Evolutionary conservation across 73 alveolate species (phyloP), one percentile per base, ranked within the genome.

Genomic region (Paramecium sonneborni): DNA sequence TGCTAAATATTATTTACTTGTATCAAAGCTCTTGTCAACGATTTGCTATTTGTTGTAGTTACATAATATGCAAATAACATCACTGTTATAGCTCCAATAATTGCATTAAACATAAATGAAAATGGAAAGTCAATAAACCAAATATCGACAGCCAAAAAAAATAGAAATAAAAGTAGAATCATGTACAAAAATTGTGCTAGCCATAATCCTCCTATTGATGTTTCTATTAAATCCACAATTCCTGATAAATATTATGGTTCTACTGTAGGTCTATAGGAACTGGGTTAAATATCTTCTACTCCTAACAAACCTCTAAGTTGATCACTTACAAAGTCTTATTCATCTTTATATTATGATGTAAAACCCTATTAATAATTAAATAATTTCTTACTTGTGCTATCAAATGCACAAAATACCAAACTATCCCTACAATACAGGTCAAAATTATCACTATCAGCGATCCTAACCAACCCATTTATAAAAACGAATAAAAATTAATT

Each of bases 161-260:
- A 79, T 30, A 79, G 90, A 23, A 79, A 44, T 23, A 46, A 6
- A 5, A 79, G 69, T 39, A 79, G 43, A 23, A 79, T 12, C 41
- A 79, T 43, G 23, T 79, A 79, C n/a, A 79, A 24, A 24, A 46
- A 39, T 34, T 79, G 28, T 43, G 90, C 76, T 20, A 79, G 30
- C 55, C 46, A 79, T 6, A 79, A 24, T 26, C 74, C 90, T 6
- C 74, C 20, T 30, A 43, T 44, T 18, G 74, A 39, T 43, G 41
- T 26, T 44, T 39, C 69, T 39, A 79, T 79, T 20, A 79, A 34
- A 39, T 79, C 90, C n/a, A 79, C 90, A 24, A 79, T 39, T 38
- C 90, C 90, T 79, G 74, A 32, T 24, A 79, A 30, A 79, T 79
- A 79, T 39, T 44, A 14, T 23, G 90, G 90, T 79, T 79, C 90